A percentile compares a stretch with the other conserved stretches of the same genome.
Evolutionary conservation across 257 asterid genomes (phyloP).

Genomic region (Agastache rugosa): DNA sequence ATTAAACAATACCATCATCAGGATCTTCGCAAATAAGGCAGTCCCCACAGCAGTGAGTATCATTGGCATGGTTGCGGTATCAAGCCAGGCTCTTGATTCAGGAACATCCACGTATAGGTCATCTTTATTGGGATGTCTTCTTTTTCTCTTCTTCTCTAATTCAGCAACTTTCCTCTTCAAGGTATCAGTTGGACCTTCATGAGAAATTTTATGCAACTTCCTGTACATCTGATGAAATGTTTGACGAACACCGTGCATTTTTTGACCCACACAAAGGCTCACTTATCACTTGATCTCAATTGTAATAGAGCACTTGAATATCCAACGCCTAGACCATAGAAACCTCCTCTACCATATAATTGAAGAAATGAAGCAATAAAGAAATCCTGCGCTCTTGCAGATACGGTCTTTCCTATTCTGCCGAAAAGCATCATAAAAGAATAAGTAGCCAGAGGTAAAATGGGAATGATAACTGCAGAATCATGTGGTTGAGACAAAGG

Average conservation of each 20-base stretch:
- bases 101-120: slow-evolving; percentile 74
- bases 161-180: slow-evolving; percentile 65
- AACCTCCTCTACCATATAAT: slow-evolving; percentile 11
- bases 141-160: slow-evolving; percentile 57
- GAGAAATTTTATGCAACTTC: slow-evolving; percentile 56
- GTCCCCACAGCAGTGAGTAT: slow-evolving; percentile 77
- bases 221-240: slow-evolving; percentile 45
- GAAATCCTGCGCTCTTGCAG: slow-evolving; percentile 3
- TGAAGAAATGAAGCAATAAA: neutral
- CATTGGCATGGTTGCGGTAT: slow-evolving; percentile 85
- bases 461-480: slow-evolving; percentile 11
- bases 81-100: slow-evolving; percentile 72
- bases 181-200: slow-evolving; percentile 66
- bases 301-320: slow-evolving; percentile 1
- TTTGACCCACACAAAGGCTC: slow-evolving; percentile 15
- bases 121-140: slow-evolving; percentile 51
- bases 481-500: neutral
- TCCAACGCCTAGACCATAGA: neutral
- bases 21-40: slow-evolving; percentile 74
- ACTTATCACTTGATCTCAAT: slow-evolving; percentile 20
- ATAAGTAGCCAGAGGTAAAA: neutral
- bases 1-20: slow-evolving; percentile 69
- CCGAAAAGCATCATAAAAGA: neutral
- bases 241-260: slow-evolving; percentile 51
- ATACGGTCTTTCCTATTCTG: neutral